Conservation (phyloP, 805 yeast species). For the Wickerhamiella sorbophila region DNA sequence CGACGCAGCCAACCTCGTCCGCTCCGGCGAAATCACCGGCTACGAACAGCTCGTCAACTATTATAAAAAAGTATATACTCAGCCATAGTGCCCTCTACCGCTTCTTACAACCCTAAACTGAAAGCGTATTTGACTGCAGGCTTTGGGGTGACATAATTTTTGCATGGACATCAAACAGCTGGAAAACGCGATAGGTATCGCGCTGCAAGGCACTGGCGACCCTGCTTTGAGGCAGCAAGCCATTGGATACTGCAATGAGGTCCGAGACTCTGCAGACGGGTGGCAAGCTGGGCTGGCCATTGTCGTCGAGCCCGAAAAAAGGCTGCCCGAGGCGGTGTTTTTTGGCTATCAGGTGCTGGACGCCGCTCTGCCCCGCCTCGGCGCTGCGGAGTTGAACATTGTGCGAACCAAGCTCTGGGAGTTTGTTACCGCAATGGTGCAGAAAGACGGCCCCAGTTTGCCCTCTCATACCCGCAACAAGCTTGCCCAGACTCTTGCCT, state of each 20-base stretch:
- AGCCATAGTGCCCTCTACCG: background rate
- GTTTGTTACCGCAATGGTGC: constrained; percentile 27
- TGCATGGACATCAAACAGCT: constrained; percentile 35
- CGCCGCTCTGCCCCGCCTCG: constrained; percentile 34
- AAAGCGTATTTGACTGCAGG: too few relatives aligned
- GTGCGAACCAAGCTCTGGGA: constrained; percentile 37
- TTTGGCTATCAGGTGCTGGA: constrained; percentile 60
- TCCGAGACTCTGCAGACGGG: constrained; percentile 33
- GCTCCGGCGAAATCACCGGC: constrained; percentile 21
- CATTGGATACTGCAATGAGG: constrained; percentile 30
- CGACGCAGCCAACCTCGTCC: constrained; percentile 27
- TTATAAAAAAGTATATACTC: constrained; percentile 16
- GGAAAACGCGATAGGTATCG: constrained; percentile 77
- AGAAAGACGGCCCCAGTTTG: constrained; percentile 9
- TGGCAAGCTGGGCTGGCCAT: constrained; percentile 34
- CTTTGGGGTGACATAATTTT: background rate
- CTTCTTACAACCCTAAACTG: background rate
- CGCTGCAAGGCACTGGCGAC: constrained; percentile 57
- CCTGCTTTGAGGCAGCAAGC: constrained; percentile 41
- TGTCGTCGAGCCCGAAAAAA: constrained; percentile 24
- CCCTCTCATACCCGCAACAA: constrained; percentile 41
- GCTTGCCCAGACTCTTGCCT: constrained; percentile 40
- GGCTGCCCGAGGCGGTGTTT: constrained; percentile 45
- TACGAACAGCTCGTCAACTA: constrained; percentile 21
- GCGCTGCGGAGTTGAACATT: constrained; percentile 32